Evolutionary conservation across 2,329 filamentous ascomycete genomes (phyloP).

Genomic region (Moelleriella libera): DNA sequence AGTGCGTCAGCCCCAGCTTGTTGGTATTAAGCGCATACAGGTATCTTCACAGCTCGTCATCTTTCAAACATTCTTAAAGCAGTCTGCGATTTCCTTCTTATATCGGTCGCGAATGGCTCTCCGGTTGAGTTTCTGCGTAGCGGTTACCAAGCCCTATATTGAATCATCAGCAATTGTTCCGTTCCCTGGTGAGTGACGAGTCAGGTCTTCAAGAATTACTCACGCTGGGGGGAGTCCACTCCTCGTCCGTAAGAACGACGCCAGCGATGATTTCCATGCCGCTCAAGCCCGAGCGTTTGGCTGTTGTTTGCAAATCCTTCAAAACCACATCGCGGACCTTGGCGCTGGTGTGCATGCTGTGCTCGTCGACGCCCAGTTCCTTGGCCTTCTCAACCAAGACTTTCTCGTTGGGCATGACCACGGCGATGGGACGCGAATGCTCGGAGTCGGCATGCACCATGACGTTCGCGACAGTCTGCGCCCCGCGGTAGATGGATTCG

Average conservation of each 20-base stretch:
- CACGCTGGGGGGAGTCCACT: slow-evolving; percentile 78
- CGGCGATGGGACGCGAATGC: slow-evolving; percentile 65
- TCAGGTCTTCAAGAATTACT: slow-evolving; percentile 24
- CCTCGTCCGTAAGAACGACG: slow-evolving; percentile 68
- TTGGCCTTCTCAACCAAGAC: slow-evolving; percentile 45
- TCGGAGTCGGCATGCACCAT: slow-evolving; percentile 71
- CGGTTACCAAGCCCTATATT: slow-evolving; percentile 40
- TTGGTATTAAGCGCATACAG: no score
- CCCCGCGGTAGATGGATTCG: slow-evolving; percentile 77
- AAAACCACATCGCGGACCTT: slow-evolving; percentile 48
- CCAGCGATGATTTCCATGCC: slow-evolving; percentile 63
- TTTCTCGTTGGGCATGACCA: slow-evolving; percentile 59
- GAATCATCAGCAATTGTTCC: slow-evolving; percentile 7
- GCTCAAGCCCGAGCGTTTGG: slow-evolving; percentile 50
- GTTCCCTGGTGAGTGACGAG: neutral
- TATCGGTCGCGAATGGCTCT: slow-evolving; percentile 35
- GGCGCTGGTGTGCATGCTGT: slow-evolving; percentile 51
- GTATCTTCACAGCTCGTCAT: no score
- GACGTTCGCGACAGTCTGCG: slow-evolving; percentile 68
- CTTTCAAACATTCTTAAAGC: slow-evolving; percentile 14
- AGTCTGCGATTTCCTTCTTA: slow-evolving; percentile 33
- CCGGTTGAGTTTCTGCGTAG: slow-evolving; percentile 48
- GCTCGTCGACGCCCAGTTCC: slow-evolving; percentile 48
- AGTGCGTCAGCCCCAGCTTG: no score
- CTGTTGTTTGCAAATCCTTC: slow-evolving; percentile 55